Conservation (phyloP, 768 basidiomycete species). For the Leccinum imitatum region DNA sequence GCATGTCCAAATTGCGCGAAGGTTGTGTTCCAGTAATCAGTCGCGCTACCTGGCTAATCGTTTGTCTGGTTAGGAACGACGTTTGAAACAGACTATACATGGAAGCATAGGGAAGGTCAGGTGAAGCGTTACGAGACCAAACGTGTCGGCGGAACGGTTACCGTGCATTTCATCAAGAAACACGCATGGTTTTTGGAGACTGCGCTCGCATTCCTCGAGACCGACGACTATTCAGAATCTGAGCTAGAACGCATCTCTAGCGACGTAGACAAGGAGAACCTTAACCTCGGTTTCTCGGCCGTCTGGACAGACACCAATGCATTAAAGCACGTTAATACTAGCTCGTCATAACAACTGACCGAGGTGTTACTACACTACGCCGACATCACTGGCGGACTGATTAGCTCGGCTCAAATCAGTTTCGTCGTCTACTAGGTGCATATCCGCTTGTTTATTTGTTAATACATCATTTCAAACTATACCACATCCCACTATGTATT, state of each 20-base stretch:
- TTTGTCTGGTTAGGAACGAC: slow-evolving; percentile 45
- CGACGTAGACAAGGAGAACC: slow-evolving; percentile 10
- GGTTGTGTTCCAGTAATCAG: slow-evolving; percentile 36
- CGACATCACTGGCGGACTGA: not conserved
- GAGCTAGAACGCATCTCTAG: slow-evolving; percentile 22
- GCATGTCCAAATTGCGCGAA: slow-evolving; percentile 71
- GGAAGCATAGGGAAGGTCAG: slow-evolving; percentile 72
- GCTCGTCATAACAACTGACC: slow-evolving; percentile 2
- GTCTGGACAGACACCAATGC: slow-evolving; percentile 31
- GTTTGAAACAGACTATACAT: slow-evolving; percentile 62
- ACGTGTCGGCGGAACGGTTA: slow-evolving; percentile 88
- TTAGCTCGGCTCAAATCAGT: not conserved
- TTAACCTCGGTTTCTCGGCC: slow-evolving; percentile 24
- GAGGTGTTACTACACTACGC: not conserved
- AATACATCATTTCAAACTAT: slow-evolving; percentile 13
- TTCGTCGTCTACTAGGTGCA: not conserved
- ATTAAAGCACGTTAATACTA: slow-evolving; percentile 20
- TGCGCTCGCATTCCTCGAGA: slow-evolving; percentile 80
- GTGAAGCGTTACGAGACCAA: slow-evolving; percentile 59
- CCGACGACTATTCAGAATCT: slow-evolving; percentile 64
- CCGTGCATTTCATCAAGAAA: slow-evolving; percentile 97
- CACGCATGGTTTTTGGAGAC: slow-evolving; percentile 97
- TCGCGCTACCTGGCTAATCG: slow-evolving; percentile 1
- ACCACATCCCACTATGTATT: slow-evolving; percentile 2
- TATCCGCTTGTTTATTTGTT: slow-evolving; percentile 22